phyloP scores from a whole-genome alignment of 1,284 basidiomycete species.

The Ganoderma lingzhi region DNA sequence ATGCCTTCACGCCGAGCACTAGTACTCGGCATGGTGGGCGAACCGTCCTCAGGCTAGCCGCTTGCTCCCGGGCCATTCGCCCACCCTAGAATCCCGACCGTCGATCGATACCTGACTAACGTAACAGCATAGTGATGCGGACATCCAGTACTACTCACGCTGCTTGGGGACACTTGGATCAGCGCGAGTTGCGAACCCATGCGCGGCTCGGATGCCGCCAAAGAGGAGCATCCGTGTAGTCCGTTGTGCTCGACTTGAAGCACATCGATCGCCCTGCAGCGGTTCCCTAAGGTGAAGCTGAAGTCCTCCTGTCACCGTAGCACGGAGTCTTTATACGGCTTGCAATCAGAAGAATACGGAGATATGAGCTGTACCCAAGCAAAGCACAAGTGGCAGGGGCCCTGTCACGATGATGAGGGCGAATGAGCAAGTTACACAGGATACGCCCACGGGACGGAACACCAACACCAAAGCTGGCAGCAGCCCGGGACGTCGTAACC shows the following conservation, averaged over 20 bases:
- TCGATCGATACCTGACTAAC: neutral
- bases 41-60: conserved; percentile 46
- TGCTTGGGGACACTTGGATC: conserved; percentile 47
- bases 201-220: conserved; percentile 47
- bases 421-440: neutral
- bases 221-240: conserved; percentile 57
- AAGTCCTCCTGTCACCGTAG: conserved; percentile 42
- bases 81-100: conserved; percentile 51
- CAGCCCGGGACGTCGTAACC: neutral
- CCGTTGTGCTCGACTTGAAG: conserved; percentile 46
- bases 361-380: conserved; percentile 11
- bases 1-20: neutral
- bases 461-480: no score
- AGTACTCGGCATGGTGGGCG: conserved; percentile 19
- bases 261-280: conserved; percentile 54
- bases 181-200: conserved; percentile 54
- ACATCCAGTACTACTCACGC: conserved; percentile 44
- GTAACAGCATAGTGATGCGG: no score
- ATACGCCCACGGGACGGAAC: no score
- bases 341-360: neutral
- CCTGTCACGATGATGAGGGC: conserved; percentile 41
- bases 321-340: neutral
- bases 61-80: conserved; percentile 59
- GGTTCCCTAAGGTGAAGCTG: conserved; percentile 50
- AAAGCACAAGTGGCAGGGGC: conserved; percentile 57